Conservation (phyloP, 1,284 basidiomycete genomes). For the Fistulinella cinereoalba region DNA sequence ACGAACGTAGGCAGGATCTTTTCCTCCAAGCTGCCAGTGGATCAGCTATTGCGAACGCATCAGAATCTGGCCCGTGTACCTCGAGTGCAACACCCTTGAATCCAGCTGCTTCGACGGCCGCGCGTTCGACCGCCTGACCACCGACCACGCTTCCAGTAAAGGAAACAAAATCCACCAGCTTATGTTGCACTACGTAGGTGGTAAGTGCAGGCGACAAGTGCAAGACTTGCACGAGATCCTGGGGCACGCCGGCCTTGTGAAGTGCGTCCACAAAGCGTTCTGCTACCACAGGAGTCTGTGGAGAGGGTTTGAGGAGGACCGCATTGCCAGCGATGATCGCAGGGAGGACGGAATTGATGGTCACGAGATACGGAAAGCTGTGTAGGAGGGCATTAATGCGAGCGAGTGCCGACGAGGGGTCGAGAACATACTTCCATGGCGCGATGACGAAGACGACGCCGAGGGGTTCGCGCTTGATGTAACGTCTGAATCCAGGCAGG, state of each 20-base stretch:
- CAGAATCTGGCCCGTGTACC: conserved; percentile 43
- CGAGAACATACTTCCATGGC: conserved; percentile 78
- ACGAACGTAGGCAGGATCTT: conserved; percentile 93
- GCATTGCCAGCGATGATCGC: conserved; percentile 87
- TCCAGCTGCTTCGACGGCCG: conserved; percentile 55
- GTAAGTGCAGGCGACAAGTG: conserved; percentile 74
- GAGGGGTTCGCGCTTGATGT: conserved; percentile 78
- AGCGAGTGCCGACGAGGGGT: not conserved
- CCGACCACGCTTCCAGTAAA: conserved; percentile 87
- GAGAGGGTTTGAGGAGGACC: conserved; percentile 90
- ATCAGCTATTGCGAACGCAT: conserved; percentile 8
- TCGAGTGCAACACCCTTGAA: conserved; percentile 84
- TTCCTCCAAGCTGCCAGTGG: conserved; percentile 80
- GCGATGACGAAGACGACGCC: conserved; percentile 88
- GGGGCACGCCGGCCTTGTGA: conserved; percentile 72
- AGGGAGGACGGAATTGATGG: conserved; percentile 88
- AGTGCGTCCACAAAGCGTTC: conserved; percentile 77
- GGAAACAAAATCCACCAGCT: conserved; percentile 74
- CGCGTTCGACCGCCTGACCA: conserved; percentile 62
- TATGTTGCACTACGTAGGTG: conserved; percentile 63
- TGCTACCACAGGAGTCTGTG: conserved; percentile 87
- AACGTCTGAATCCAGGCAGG: conserved; percentile 78
- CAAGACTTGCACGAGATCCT: conserved; percentile 73
- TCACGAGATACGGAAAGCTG: conserved; percentile 86
- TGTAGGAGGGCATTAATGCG: not conserved